A percentile compares a stretch with the other conserved stretches of the same genome.
Conservation (phyloP, 352 stramenopile genomes). For the Phytophthora pinifolia region DNA sequence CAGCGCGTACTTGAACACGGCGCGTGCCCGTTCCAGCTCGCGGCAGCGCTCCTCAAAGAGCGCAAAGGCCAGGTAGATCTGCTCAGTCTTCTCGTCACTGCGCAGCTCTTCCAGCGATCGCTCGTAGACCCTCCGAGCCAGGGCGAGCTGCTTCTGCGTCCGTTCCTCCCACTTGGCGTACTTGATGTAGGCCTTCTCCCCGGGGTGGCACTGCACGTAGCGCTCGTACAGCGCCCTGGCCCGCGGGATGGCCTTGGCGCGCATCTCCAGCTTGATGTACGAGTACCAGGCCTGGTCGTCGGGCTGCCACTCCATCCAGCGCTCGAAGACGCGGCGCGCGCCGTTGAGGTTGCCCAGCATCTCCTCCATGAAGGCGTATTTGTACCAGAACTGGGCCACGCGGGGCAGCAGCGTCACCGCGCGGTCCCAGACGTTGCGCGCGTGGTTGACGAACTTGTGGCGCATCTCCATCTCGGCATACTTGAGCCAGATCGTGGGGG, state of each 20-base stretch:
- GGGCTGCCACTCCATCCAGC: slow-evolving; percentile 97
- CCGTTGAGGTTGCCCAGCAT: slow-evolving; percentile 96
- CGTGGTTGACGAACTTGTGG: slow-evolving; percentile 99
- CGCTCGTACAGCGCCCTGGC: slow-evolving; percentile 93
- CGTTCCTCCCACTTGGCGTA: slow-evolving; percentile 98
- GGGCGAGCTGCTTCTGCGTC: slow-evolving; percentile 90
- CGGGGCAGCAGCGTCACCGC: slow-evolving; percentile 95
- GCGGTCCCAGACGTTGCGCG: slow-evolving; percentile 95
- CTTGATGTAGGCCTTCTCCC: slow-evolving; percentile 95
- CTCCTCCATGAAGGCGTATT: slow-evolving; percentile 99
- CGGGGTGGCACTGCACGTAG: slow-evolving; percentile 92
- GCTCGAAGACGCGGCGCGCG: slow-evolving; percentile 96
- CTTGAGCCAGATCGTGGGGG: slow-evolving; percentile 95
- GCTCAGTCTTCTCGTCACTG: slow-evolving; percentile 76
- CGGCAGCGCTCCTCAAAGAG: slow-evolving; percentile 97
- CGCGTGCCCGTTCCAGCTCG: slow-evolving; percentile 90
- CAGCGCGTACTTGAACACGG: slow-evolving; percentile 88
- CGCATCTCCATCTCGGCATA: slow-evolving; percentile 99
- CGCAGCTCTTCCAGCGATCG: slow-evolving; percentile 92
- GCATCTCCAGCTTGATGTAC: slow-evolving; percentile 98
- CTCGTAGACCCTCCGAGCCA: slow-evolving; percentile 95
- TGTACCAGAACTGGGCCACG: slow-evolving; percentile 99
- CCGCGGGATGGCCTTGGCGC: slow-evolving; percentile 82
- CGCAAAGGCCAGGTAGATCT: slow-evolving; percentile 94
- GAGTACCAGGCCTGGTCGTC: slow-evolving; percentile 98